phyloP scores from a whole-genome alignment of 768 basidiomycete genomes.

The Rhodotorula paludigena region DNA sequence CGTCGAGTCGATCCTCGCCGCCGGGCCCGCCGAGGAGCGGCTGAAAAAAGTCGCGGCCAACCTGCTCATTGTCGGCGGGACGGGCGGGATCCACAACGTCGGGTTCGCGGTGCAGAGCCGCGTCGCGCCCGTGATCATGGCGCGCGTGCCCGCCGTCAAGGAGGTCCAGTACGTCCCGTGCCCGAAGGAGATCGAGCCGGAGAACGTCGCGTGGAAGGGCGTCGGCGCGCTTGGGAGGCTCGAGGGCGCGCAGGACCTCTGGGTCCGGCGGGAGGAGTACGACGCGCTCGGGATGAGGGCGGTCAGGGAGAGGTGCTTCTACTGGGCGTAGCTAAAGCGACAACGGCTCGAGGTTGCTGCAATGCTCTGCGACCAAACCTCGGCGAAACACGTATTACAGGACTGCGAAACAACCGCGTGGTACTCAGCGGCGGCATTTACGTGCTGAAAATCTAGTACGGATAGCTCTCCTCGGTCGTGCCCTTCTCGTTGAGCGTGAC shows the following conservation, averaged over 20 bases:
- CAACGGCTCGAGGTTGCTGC: too few species aligned
- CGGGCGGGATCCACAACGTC: conserved; percentile 72
- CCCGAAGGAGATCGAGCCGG: conserved; percentile 85
- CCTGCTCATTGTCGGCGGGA: conserved; percentile 81
- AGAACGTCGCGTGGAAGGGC: conserved; percentile 90
- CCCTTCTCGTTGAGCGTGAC: conserved; percentile 13
- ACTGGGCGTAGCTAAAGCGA: conserved; percentile 30
- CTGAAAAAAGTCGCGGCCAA: conserved; percentile 82
- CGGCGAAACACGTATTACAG: too few species aligned
- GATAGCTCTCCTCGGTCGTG: background rate
- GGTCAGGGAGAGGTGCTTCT: conserved; percentile 47
- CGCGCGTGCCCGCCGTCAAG: conserved; percentile 33
- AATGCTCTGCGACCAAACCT: too few species aligned
- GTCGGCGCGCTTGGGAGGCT: conserved; percentile 84
- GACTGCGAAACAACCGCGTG: too few species aligned
- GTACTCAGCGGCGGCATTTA: too few species aligned
- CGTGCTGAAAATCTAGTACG: background rate
- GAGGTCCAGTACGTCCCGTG: conserved; percentile 85
- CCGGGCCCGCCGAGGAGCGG: conserved; percentile 73
- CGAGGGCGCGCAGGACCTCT: conserved; percentile 81
- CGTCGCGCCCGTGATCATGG: conserved; percentile 71
- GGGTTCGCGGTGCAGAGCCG: conserved; percentile 81
- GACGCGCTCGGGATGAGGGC: conserved; percentile 48
- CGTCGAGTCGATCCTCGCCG: conserved; percentile 82
- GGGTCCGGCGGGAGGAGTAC: conserved; percentile 82